These are phyloP conservation scores for Myxozyma monticola DNA, from an alignment of 805 yeast genomes.

Conservation along the genomic window DNA sequence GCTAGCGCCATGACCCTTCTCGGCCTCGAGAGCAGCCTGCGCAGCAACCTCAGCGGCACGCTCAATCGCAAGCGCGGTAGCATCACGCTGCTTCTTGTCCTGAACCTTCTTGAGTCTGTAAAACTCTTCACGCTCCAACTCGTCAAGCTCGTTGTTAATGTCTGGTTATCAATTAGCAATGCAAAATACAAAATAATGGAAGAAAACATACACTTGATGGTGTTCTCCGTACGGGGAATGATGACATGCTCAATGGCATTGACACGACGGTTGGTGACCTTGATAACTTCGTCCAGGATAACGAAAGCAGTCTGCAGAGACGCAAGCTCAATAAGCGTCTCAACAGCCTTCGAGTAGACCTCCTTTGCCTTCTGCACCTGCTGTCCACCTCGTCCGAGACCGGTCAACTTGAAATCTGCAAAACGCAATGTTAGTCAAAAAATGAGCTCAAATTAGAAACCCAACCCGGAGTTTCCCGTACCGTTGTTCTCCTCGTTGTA, in stretches of 20 bases:
- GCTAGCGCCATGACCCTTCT: constrained; percentile 39
- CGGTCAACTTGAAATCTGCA: constrained; percentile 86
- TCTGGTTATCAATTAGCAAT: constrained; percentile 42
- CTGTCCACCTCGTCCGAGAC: constrained; percentile 98
- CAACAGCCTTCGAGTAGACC: constrained; percentile 95
- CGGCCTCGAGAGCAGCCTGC: constrained; percentile 31
- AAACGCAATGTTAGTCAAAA: not conserved
- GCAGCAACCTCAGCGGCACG: constrained; percentile 32
- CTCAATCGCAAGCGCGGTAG: constrained; percentile 57
- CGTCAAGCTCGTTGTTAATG: constrained; percentile 95
- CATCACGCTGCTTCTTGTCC: constrained; percentile 84
- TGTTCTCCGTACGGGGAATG: constrained; percentile 96
- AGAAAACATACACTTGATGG: constrained; percentile 54
- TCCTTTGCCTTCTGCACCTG: constrained; percentile 92
- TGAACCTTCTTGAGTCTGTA: constrained; percentile 95
- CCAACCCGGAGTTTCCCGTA: not conserved
- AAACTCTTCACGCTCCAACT: constrained; percentile 96
- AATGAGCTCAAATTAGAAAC: not conserved
- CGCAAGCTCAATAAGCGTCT: constrained; percentile 91
- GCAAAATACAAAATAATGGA: not conserved
- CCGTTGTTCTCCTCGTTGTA: constrained; percentile 76
- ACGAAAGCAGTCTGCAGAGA: constrained; percentile 96
- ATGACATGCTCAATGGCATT: constrained; percentile 98
- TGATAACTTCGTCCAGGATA: constrained; percentile 94
- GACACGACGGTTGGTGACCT: constrained; percentile 96